A percentile compares a stretch with the other conserved stretches of the same genome.
These are phyloP conservation scores for Monosporascus sp. DNA, from an alignment of 2,329 filamentous ascomycete species.

Conservation along the genomic window DNA sequence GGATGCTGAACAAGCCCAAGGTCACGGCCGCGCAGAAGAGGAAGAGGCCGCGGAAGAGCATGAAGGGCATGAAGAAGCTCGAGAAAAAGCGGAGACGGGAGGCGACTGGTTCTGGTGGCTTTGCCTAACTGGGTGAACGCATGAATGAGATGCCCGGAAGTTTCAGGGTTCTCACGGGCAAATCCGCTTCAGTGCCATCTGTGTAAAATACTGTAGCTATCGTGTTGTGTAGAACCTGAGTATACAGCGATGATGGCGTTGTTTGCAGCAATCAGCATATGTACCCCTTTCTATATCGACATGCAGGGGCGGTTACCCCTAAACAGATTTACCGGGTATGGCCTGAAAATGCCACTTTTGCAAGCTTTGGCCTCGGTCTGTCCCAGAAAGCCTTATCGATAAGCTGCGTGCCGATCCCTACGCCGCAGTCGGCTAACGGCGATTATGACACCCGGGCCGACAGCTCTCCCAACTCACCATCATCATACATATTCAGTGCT, in stretches of 20 bases:
- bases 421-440: not conserved
- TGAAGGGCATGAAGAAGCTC: slow-evolving; percentile 56
- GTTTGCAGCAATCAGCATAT: no score
- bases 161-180: no score
- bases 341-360: no score
- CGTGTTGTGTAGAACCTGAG: not conserved
- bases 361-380: no score
- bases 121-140: not conserved
- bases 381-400: not conserved
- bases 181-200: not conserved
- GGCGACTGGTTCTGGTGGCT: not conserved
- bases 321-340: no score
- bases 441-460: not conserved
- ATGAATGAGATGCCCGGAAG: no score
- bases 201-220: not conserved
- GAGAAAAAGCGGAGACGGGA: slow-evolving; percentile 35
- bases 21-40: slow-evolving; percentile 42
- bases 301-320: no score
- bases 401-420: not conserved
- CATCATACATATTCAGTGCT: no score
- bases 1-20: slow-evolving; percentile 54
- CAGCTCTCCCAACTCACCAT: no score
- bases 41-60: slow-evolving; percentile 60
- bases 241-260: no score
- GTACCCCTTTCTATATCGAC: no score